Percentiles rank a stretch among this genome's conserved stretches.
phyloP scores from a whole-genome alignment of 2,329 filamentous ascomycete species.

The Juglanconis oblonga region DNA sequence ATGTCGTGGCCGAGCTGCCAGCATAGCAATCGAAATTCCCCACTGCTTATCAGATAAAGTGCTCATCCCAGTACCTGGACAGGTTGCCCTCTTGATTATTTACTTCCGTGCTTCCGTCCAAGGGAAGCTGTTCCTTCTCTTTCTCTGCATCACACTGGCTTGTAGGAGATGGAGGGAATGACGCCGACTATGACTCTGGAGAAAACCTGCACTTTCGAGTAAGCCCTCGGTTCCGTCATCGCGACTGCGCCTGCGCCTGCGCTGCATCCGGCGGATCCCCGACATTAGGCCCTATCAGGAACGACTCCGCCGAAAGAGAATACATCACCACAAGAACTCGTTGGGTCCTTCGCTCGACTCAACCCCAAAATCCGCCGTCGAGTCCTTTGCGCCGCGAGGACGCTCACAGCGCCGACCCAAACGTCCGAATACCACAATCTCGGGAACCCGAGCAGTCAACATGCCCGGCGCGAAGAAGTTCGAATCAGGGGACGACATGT shows the following conservation, averaged over 20 bases:
- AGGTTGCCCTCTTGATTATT: neutral
- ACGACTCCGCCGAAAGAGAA: neutral
- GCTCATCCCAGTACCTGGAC: neutral
- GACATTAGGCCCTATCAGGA: neutral
- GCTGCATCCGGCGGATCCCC: neutral
- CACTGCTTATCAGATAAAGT: conserved; percentile 13
- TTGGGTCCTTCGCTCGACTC: neutral
- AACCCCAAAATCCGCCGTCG: no score
- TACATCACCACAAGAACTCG: neutral
- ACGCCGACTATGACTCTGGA: neutral
- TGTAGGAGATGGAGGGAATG: neutral
- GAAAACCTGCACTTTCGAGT: neutral
- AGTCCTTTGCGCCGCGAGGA: no score
- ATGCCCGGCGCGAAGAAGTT: neutral
- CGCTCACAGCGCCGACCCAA: no score
- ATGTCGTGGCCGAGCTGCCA: neutral
- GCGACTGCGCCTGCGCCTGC: neutral
- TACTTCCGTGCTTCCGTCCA: no score
- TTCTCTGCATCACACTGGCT: no score
- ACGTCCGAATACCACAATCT: neutral
- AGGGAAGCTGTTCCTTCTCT: no score
- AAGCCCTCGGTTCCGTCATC: neutral
- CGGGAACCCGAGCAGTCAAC: neutral
- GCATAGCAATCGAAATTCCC: neutral
- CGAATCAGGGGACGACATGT: neutral